These are phyloP conservation scores for Neurospora tetraspora DNA, from an alignment of 495 filamentous ascomycete species.

Conservation along the genomic window DNA sequence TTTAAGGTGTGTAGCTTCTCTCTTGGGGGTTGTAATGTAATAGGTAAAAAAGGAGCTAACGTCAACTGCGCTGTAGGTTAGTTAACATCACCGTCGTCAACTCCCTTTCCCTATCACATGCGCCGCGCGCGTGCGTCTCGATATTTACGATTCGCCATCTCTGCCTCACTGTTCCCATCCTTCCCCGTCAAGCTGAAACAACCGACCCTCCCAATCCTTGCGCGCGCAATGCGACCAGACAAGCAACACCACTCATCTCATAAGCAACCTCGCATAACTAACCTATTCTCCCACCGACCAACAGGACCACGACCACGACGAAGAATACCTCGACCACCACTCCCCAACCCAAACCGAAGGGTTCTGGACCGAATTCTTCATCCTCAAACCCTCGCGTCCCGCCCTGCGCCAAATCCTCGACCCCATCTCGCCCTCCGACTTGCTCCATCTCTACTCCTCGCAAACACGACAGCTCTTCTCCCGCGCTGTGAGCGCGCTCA, in stretches of 20 bases:
- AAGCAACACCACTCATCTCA: neutral
- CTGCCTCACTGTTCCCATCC: neutral
- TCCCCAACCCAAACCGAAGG: slow-evolving; percentile 59
- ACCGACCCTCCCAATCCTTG: neutral
- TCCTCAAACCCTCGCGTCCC: slow-evolving; percentile 64
- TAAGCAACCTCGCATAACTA: neutral
- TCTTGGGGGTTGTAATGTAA: neutral
- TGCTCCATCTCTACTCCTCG: slow-evolving; percentile 54
- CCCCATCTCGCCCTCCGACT: slow-evolving; percentile 57
- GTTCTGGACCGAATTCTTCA: slow-evolving; percentile 95
- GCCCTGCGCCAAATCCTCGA: slow-evolving; percentile 58
- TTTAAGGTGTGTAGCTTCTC: slow-evolving; percentile 56
- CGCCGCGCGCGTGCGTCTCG: neutral
- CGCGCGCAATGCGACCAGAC: neutral
- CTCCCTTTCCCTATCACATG: neutral
- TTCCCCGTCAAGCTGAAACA: neutral
- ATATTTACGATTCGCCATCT: neutral
- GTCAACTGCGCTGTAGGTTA: neutral
- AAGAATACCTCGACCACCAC: slow-evolving; percentile 15
- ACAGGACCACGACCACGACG: slow-evolving; percentile 44
- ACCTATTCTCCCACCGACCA: neutral
- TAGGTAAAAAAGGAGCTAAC: neutral
- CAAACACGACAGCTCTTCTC: slow-evolving; percentile 73
- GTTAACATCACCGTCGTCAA: neutral
- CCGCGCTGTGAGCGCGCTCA: slow-evolving; percentile 59